A percentile compares a stretch with the other conserved stretches of the same genome.
Evolutionary conservation across 352 stramenopile species (phyloP).

Genomic region (Phytophthora litchii): DNA sequence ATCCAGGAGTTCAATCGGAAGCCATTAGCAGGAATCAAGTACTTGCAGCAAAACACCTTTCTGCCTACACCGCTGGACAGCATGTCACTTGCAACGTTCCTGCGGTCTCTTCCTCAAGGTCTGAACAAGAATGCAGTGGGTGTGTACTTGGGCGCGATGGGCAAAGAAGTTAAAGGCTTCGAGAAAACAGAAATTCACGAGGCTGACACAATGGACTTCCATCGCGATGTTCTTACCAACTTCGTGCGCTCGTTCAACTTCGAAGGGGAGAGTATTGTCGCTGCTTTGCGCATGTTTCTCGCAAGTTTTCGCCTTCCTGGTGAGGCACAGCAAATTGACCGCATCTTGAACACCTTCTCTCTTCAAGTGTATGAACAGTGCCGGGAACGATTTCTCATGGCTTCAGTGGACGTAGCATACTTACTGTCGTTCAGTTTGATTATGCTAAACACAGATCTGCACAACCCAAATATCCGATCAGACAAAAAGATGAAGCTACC

Average conservation of each 20-base stretch:
- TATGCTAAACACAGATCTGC: conserved; percentile 90
- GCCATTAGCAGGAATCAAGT: conserved; percentile 89
- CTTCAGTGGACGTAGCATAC: conserved; percentile 89
- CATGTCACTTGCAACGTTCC: conserved; percentile 82
- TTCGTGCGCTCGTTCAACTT: conserved; percentile 89
- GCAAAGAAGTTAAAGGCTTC: conserved; percentile 79
- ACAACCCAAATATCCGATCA: conserved; percentile 83
- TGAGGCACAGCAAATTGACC: conserved; percentile 90
- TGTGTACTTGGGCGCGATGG: conserved; percentile 85
- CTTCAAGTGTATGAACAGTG: conserved; percentile 86
- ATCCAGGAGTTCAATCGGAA: conserved; percentile 96
- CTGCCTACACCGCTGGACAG: conserved; percentile 80
- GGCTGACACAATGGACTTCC: conserved; percentile 86
- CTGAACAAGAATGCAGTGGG: conserved; percentile 86
- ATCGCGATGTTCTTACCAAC: conserved; percentile 68
- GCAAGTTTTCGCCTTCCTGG: conserved; percentile 84
- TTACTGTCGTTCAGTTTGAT: conserved; percentile 90
- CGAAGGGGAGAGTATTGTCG: conserved; percentile 71
- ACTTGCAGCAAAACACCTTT: conserved; percentile 80
- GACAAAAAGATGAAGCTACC: conserved; percentile 89
- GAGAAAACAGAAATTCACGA: conserved; percentile 78
- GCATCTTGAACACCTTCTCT: conserved; percentile 88
- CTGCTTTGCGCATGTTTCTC: conserved; percentile 83
- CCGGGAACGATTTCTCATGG: conserved; percentile 84
- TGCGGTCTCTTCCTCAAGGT: conserved; percentile 81